These are phyloP conservation scores for Sporothrix luriei DNA, from an alignment of 2,329 filamentous ascomycete genomes.

Conservation along the genomic window DNA sequence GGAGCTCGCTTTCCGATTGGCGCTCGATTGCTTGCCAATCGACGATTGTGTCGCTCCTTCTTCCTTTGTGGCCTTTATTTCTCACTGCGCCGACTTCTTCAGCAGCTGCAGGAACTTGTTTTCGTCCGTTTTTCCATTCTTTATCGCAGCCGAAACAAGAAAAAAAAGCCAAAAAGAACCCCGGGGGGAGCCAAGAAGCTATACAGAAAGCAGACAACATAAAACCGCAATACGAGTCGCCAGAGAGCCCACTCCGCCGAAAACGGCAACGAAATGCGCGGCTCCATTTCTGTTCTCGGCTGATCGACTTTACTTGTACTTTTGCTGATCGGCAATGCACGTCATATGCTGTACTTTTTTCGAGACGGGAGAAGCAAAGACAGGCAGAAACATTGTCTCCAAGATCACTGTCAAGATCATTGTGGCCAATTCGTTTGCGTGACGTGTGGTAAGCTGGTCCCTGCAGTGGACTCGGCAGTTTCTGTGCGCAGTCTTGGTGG, in stretches of 20 bases:
- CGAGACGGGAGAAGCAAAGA: too few relatives aligned
- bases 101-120: neutral
- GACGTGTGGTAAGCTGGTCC: neutral
- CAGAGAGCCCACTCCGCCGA: neutral
- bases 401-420: neutral
- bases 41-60: too few relatives aligned
- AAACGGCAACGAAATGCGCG: conserved; percentile 21
- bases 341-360: too few relatives aligned
- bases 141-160: conserved; percentile 16
- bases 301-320: neutral
- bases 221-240: too few relatives aligned
- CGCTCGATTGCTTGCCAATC: too few relatives aligned
- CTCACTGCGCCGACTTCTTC: neutral
- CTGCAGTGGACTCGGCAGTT: conserved; percentile 21
- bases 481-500: neutral
- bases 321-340: neutral
- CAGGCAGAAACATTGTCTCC: too few relatives aligned
- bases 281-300: neutral
- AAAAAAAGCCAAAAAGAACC: neutral
- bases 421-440: neutral
- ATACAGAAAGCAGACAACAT: too few relatives aligned
- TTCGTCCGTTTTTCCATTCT: neutral
- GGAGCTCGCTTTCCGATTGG: too few relatives aligned
- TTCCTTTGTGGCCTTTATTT: too few relatives aligned
- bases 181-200: too few relatives aligned